A percentile compares a stretch with the other conserved stretches of the same genome.
Conservation (phyloP, 2,329 filamentous ascomycete species). For the Ophiosphaerella korrae region DNA sequence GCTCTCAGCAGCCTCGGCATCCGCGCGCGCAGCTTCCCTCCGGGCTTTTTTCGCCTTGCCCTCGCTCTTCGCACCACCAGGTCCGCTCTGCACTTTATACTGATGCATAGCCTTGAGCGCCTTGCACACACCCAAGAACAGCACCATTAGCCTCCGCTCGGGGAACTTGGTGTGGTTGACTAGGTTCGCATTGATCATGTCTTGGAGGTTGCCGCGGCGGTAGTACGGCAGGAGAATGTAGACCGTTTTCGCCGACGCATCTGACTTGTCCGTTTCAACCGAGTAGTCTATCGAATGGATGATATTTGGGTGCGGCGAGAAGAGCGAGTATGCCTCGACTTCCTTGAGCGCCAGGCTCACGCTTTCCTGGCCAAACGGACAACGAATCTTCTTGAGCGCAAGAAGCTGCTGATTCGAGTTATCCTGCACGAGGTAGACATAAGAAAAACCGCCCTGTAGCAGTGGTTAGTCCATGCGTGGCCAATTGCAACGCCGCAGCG, state of each 20-base stretch:
- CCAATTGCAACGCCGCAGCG: not conserved
- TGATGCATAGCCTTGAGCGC: slow-evolving; percentile 91
- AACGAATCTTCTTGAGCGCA: slow-evolving; percentile 98
- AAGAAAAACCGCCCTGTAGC: slow-evolving; percentile 87
- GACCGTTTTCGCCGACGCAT: slow-evolving; percentile 82
- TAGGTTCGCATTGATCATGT: slow-evolving; percentile 97
- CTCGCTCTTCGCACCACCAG: slow-evolving; percentile 56
- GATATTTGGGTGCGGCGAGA: slow-evolving; percentile 81
- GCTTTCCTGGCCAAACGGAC: slow-evolving; percentile 95
- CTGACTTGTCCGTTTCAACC: slow-evolving; percentile 73
- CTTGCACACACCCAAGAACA: slow-evolving; percentile 90
- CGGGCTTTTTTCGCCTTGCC: slow-evolving; percentile 62
- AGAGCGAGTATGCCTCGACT: slow-evolving; percentile 94
- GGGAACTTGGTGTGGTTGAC: slow-evolving; percentile 93
- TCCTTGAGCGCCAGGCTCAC: slow-evolving; percentile 94
- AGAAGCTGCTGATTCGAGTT: slow-evolving; percentile 81
- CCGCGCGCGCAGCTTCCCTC: slow-evolving; percentile 61
- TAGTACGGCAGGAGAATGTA: slow-evolving; percentile 98
- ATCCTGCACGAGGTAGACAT: slow-evolving; percentile 98
- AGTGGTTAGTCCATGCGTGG: slow-evolving; percentile 5
- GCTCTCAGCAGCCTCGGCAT: slow-evolving; percentile 53
- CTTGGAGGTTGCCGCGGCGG: slow-evolving; percentile 90
- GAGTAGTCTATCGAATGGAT: slow-evolving; percentile 84
- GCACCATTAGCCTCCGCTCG: slow-evolving; percentile 81
- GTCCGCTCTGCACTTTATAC: slow-evolving; percentile 69